Base-by-base conservation (phyloP, 371 early-diverging fungal genomes). In the Mucor plumbeus region DNA sequence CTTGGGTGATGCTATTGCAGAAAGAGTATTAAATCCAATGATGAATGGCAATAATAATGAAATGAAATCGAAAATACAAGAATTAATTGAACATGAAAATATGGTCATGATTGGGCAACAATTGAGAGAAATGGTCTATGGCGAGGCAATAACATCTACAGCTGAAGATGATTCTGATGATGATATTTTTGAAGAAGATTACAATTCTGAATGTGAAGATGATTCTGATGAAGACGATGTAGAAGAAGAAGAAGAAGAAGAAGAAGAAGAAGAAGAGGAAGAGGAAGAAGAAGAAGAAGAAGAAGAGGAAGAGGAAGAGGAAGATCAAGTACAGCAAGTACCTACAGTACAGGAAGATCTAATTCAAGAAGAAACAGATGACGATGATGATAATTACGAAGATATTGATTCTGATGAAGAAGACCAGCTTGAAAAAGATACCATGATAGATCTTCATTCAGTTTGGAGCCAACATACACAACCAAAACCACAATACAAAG, bases 1-100 rank as follows among this genome's bases (percentile, higher is more conserved):
- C 11, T 9, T 65, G 9, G 54, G 59, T 1, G 48, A 58, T 48
- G 47, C 59, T 7, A 7, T 58, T 15, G 53, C 58, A 9, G 64
- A 38, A 13, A 19, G 53, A 3, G 53, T 53, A 1, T 7, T 44
- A 17, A 44, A 44, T 7, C 44, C 44, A n/a, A 44, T 44, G 44
- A 17, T 44, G 17, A 7, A 17, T 17, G 7, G 17, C 2, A 17
- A 26, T 26, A 3, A 26, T 26, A 26, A 17, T n/a, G 44, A 44
- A 8, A 44, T 44, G 44, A 44, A 44, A n/a, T 44, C 44, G 17
- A 44, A 17, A 17, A n/a, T 44, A 44, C 44, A 44, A 17, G 44
- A 44, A 17, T 44, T 44, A 2, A 44, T 44, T 17, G 44, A 44
- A 4, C 17, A 44, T 7, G 44, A n/a, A 0, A 15, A 44, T n/a